Base-by-base conservation (phyloP, 495 filamentous ascomycete species). In the Niebla homalea region DNA sequence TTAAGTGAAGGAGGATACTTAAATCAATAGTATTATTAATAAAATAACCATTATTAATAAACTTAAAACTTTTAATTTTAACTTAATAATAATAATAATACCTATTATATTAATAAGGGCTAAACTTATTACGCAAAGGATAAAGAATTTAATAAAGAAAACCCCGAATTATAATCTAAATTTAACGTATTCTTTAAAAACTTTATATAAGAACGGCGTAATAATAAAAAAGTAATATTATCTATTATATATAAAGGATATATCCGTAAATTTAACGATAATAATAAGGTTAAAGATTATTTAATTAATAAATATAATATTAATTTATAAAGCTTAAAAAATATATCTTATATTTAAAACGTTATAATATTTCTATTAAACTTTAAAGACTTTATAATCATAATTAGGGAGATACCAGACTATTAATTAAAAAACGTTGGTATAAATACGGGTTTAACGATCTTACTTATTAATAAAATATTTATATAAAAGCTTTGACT, bases 81-180 rank as follows among this genome's bases (percentile, higher is more conserved):
- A n/a, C n/a, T n/a, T n/a, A n/a, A n/a, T n/a, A n/a, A n/a, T 26
- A 26, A 26, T 26, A 26, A 7, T 26, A 26, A 26, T 26, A 26
- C 25, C 7, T 26, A 26, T 7, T 26, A 26, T 26, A 26, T 26
- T n/a, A n/a, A n/a, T n/a, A n/a, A n/a, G n/a, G n/a, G n/a, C n/a
- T n/a, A 26, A 7, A 26, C 25, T 26, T 26, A n/a, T n/a, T n/a
- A n/a, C 25, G 25, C 4, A 26, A 7, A 26, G 43, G 49, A 32
- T 49, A 29, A 36, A 54, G 43, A 49, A 43, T 38, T 49, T 54
- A 20, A 12, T 49, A 36, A 44, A 29, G 49, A 8, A 20, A 45
- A 35, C 43, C 39, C 0, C 14, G 7, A 49, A 49, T 49, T 23
- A 25, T 23, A 4, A 26, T 26, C 7, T 4, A 26, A 26, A 26